Evolutionary conservation across 2,329 filamentous ascomycete species (phyloP), one percentile per base, ranked within the genome.

Genomic region (Penicillium psychrosexuale): DNA sequence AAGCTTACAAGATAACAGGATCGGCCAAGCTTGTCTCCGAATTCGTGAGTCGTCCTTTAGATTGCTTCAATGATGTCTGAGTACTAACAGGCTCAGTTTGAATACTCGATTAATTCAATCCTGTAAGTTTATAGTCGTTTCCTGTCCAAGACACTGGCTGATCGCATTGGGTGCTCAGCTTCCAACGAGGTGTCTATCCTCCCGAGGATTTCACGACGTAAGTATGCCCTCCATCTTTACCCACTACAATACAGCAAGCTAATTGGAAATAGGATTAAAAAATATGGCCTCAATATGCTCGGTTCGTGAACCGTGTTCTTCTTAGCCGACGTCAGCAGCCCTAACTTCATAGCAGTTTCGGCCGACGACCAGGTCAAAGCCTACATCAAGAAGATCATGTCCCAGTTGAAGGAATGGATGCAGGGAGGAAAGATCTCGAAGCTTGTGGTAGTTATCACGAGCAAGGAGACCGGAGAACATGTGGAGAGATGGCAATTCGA

Each of bases 351-450:
- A 43, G 64, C 58, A 86, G 92, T 97, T 48, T 95, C 93, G 31
- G 85, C 91, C 61, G 94, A 99, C 73, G 94, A 97, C 78, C 93
- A 99, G 77, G 94, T 99, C 71, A 96, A 96, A 76, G 91, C 92
- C 31, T 99, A 99, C 77, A 96, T 99, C 80, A 97, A 96, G 76
- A 96, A 95, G 77, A 97, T 99, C 78, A 99, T 97, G 92, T 87
- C 87, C 28, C 94, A 99, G 76, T 84, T 99, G 55, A 93, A 95
- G 78, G 91, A 90, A 72, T 99, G 94, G 94, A 97, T 97, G 91
- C 82, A 91, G 50, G 90, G 89, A 66, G 91, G 92, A 72, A 97
- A 99, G 77, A 97, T 99, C 71, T 95, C 90, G 49, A 97, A 96
- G 75, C 85, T 99, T 12, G 92, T 99, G 56, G 89, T 99, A 50